A percentile compares a stretch with the other conserved stretches of the same genome.
phyloP scores from a whole-genome alignment of 1,139 yeast genomes.

The Pichia sp. region DNA sequence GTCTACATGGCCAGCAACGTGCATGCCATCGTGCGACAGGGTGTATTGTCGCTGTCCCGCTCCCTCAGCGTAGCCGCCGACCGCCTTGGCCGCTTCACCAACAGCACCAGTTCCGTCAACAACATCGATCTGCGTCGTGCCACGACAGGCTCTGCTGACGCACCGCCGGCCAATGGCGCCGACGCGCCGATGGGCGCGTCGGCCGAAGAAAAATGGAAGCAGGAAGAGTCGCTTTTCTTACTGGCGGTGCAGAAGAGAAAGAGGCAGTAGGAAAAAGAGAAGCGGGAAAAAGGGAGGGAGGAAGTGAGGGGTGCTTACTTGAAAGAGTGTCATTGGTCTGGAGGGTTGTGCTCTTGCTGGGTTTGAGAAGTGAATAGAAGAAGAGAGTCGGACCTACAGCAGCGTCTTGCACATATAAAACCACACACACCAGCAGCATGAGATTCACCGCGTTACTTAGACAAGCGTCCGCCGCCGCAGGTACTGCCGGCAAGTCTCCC shows the following conservation, averaged over 20 bases:
- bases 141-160: no score
- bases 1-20: slow-evolving; percentile 78
- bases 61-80: slow-evolving; percentile 3
- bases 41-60: slow-evolving; percentile 1
- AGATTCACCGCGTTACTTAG: slow-evolving; percentile 38
- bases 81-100: slow-evolving; percentile 2
- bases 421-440: slow-evolving; percentile 30
- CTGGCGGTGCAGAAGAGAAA: neutral
- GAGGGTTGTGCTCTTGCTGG: no score
- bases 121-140: no score
- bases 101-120: neutral
- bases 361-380: no score
- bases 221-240: neutral
- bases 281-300: no score
- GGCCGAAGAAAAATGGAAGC: neutral
- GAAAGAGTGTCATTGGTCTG: neutral
- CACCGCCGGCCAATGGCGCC: no score
- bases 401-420: neutral
- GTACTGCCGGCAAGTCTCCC: slow-evolving; percentile 29
- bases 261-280: neutral
- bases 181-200: neutral
- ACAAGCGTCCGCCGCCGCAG: slow-evolving; percentile 35
- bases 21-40: neutral
- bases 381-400: neutral
- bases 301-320: neutral